Conservation (phyloP, 73 alveolate genomes). For the Durusdinium trenchii region DNA sequence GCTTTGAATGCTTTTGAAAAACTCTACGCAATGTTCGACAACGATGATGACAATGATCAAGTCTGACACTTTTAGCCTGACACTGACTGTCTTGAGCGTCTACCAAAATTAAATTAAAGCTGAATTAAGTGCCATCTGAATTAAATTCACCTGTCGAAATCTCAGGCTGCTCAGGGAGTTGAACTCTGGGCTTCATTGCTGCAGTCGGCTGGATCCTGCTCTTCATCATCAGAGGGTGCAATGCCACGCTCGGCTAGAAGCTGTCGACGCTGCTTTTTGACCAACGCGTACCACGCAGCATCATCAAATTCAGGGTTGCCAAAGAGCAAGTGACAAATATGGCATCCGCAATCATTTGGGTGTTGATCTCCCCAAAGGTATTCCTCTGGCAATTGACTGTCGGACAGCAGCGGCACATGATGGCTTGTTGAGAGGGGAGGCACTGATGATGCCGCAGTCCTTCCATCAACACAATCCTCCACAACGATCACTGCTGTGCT, state of each 20-base stretch:
- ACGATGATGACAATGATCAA: neutral
- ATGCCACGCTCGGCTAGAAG: too few species aligned
- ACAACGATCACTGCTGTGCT: neutral
- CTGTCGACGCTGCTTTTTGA: too few species aligned
- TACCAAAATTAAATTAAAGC: neutral
- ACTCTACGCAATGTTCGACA: too few species aligned
- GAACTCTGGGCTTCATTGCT: neutral
- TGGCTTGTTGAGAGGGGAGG: neutral
- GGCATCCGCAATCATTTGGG: neutral
- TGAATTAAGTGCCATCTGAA: neutral
- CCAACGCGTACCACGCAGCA: neutral
- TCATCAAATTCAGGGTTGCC: neutral
- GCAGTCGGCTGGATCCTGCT: too few species aligned
- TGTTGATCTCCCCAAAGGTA: neutral
- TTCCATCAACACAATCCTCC: neutral
- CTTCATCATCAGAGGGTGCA: too few species aligned
- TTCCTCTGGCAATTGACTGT: neutral
- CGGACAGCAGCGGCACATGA: neutral
- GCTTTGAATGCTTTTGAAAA: neutral
- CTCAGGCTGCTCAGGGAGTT: neutral
- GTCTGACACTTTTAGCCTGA: too few species aligned
- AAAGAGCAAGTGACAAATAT: neutral
- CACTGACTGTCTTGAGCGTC: too few species aligned
- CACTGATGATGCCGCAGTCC: neutral
- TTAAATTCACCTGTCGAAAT: too few species aligned